Conservation (phyloP, 2,329 filamentous ascomycete genomes). For the Didymella pomorum region DNA sequence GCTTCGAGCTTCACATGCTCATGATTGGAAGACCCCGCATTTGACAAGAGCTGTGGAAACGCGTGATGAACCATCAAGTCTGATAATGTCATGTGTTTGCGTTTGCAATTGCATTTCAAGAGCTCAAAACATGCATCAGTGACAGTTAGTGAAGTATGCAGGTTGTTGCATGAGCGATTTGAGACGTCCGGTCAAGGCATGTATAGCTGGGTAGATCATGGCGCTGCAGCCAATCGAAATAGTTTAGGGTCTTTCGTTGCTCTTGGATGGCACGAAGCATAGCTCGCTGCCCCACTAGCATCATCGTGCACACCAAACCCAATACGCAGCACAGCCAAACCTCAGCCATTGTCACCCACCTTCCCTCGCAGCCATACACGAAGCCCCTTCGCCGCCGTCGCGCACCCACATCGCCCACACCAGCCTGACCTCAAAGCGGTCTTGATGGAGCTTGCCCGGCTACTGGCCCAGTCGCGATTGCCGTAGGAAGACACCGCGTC, state of each 20-base stretch:
- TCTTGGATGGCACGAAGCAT: constrained; percentile 9
- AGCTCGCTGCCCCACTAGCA: constrained; percentile 45
- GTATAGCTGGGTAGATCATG: constrained; percentile 13
- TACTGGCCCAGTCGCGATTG: constrained; percentile 65
- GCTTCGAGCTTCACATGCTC: constrained; percentile 37
- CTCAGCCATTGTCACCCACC: constrained; percentile 40
- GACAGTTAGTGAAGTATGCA: neutral
- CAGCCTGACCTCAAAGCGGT: constrained; percentile 37
- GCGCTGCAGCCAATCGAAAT: constrained; percentile 18
- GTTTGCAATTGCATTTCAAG: constrained; percentile 1
- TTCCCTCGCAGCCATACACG: constrained; percentile 19
- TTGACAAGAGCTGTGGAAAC: constrained; percentile 9
- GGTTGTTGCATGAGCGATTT: constrained; percentile 16
- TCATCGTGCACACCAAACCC: constrained; percentile 36
- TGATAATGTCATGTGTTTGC: constrained; percentile 1
- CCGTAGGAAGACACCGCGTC: constrained; percentile 65
- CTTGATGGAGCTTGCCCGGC: constrained; percentile 65
- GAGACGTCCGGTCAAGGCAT: constrained; percentile 15
- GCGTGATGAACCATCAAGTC: constrained; percentile 4
- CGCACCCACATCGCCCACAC: constrained; percentile 20
- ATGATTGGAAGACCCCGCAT: constrained; percentile 37
- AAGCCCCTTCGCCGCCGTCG: constrained; percentile 18
- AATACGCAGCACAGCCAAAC: constrained; percentile 28
- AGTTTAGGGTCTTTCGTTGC: constrained; percentile 13
- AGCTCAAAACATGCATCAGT: neutral